phyloP scores from a whole-genome alignment of 1,139 yeast species.

The Lodderomyces theae region DNA sequence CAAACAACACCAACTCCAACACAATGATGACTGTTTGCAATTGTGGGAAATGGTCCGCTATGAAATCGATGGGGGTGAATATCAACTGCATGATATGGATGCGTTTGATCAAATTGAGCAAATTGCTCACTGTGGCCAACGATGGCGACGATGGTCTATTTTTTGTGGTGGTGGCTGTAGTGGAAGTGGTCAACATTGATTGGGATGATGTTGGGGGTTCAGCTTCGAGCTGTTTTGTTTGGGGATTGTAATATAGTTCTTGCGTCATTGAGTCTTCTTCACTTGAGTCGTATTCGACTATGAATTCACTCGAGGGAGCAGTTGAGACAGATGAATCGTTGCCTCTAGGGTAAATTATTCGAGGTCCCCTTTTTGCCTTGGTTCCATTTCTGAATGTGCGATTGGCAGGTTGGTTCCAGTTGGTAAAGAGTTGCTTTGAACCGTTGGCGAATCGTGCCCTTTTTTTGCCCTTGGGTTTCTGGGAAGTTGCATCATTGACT shows the following conservation, averaged over 20 bases:
- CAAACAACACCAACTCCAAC: conserved; percentile 37
- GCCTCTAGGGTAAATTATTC: neutral
- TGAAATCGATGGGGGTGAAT: conserved; percentile 44
- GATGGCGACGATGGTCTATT: too few relatives aligned
- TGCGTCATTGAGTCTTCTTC: conserved; percentile 24
- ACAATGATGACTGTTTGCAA: conserved; percentile 41
- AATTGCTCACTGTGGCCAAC: conserved; percentile 25
- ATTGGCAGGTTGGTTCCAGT: conserved; percentile 38
- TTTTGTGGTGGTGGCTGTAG: conserved; percentile 8
- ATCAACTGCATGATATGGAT: conserved; percentile 37
- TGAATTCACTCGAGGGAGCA: conserved; percentile 23
- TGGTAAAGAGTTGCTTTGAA: conserved; percentile 23
- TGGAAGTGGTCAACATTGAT: conserved; percentile 15
- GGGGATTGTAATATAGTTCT: conserved; percentile 35
- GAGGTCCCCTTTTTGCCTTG: conserved; percentile 5
- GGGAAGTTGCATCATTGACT: neutral
- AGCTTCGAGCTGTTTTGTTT: conserved; percentile 32
- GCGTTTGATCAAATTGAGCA: conserved; percentile 34
- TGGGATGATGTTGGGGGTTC: conserved; percentile 33
- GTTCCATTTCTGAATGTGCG: conserved; percentile 16
- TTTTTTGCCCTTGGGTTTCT: conserved; percentile 8
- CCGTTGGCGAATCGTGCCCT: conserved; percentile 18
- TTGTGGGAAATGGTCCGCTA: conserved; percentile 38
- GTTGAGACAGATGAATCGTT: neutral
- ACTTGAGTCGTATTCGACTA: conserved; percentile 33